Percentiles rank a stretch among this genome's conserved stretches.
Conservation (phyloP, 148 eudicot species). For the Dysphania ambrosioides region DNA sequence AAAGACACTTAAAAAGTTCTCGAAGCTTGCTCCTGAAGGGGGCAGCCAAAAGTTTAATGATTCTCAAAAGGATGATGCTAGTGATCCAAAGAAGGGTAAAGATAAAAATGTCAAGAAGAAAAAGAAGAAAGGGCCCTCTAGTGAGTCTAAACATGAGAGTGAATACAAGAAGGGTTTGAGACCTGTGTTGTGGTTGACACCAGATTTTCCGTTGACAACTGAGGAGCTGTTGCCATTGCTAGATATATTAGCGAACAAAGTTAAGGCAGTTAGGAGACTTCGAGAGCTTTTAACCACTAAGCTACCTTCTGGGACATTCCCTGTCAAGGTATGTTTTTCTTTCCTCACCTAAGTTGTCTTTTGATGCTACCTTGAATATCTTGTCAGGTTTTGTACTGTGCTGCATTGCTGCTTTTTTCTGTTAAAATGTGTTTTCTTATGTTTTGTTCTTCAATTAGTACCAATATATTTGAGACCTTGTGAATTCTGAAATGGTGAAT, state of each 20-base stretch:
- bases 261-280: constrained; percentile 83
- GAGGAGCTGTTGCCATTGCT: constrained; percentile 94
- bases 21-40: constrained; percentile 59
- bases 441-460: background rate
- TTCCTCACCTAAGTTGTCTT: background rate
- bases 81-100: constrained; percentile 52
- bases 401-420: background rate
- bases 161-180: constrained; percentile 86
- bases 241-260: constrained; percentile 93
- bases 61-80: constrained; percentile 44
- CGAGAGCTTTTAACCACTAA: constrained; percentile 90
- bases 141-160: constrained; percentile 67
- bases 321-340: constrained; percentile 68
- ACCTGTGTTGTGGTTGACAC: constrained; percentile 89
- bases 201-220: constrained; percentile 80
- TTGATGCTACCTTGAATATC: background rate
- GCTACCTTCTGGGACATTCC: constrained; percentile 85
- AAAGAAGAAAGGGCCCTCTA: constrained; percentile 61
- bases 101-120: constrained; percentile 73
- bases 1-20: constrained; percentile 57
- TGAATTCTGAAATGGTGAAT: background rate
- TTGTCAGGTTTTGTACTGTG: background rate
- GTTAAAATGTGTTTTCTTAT: background rate
- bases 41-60: constrained; percentile 43
- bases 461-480: background rate